phyloP scores from a whole-genome alignment of 2,329 filamentous ascomycete species.

The Stemphylium beticola region DNA sequence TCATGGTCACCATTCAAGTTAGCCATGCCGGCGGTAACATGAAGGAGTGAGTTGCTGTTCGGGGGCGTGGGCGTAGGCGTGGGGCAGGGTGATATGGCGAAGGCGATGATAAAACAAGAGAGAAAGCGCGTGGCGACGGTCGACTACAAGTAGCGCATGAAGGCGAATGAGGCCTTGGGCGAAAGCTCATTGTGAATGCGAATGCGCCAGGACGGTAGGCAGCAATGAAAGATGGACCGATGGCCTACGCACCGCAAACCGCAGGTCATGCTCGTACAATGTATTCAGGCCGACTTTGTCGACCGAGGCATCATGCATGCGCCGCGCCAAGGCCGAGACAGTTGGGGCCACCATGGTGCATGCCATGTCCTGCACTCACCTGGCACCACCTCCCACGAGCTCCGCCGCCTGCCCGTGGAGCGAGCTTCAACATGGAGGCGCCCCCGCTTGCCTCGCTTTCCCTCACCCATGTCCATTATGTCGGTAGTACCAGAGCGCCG shows the following conservation, averaged over 20 bases:
- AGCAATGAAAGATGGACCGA: not conserved
- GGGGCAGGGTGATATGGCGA: constrained; percentile 18
- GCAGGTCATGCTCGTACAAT: no score
- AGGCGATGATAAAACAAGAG: constrained; percentile 1
- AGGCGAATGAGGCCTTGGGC: constrained; percentile 14
- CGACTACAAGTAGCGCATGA: constrained; percentile 16
- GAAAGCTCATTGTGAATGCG: constrained; percentile 25
- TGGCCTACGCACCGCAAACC: no score
- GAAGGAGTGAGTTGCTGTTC: not conserved
- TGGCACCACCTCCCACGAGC: constrained; percentile 11
- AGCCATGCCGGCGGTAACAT: constrained; percentile 31
- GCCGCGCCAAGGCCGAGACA: constrained; percentile 10
- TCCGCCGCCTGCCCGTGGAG: not conserved
- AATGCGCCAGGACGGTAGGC: not conserved
- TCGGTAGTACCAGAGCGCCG: constrained; percentile 52
- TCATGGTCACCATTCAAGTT: constrained; percentile 6
- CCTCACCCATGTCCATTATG: constrained; percentile 95
- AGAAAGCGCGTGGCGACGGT: constrained; percentile 24
- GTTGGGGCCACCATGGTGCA: constrained; percentile 7
- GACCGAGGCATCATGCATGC: not conserved
- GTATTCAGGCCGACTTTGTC: not conserved
- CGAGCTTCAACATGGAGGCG: constrained; percentile 50
- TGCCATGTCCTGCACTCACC: constrained; percentile 9
- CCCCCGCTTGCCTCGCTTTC: constrained; percentile 84
- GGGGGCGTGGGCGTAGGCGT: constrained; percentile 4